Base-by-base conservation (phyloP, 2,329 filamentous ascomycete species). In the Nemania diffusa region DNA sequence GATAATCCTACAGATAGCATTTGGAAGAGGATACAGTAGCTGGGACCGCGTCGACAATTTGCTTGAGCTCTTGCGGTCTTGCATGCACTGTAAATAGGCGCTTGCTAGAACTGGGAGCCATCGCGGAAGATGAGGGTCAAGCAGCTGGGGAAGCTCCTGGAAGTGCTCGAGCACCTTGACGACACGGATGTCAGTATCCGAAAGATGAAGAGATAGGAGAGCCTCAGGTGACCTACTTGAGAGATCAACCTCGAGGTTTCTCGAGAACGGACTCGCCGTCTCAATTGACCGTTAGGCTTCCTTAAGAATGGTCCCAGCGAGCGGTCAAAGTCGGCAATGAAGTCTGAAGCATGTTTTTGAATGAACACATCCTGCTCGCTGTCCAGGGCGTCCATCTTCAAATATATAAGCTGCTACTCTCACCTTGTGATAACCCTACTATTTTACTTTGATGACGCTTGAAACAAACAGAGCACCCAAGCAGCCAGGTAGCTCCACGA, bases 91-190 rank as follows among this genome's bases (percentile, higher is more conserved):
- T 22, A 97, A 82, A 74, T 95, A 97, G 20, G 92, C 91, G 74
- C 90, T 86, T 27, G 93, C 89, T 40, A 98, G 84, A 46, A 87
- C 82, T 26, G 92, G 91, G 57, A 98, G 84, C 79, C 97, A 89
- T 70, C 82, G 85, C 57, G 91, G 89, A 48, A 99, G 85, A 78
- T 95, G 88, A 9, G 93, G 88, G 80, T 99, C 96, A 27, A 99
- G 87, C 44, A 98, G 86, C 78, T 99, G 96, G 20, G 96, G 96
- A 71, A 97, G 91, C 83, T 97, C 94, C 84, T 98, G 95, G 73
- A 98, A 99, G 1, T 92, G 90, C 73, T 97, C 94, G 57, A 99
- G 88, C 4, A 87, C 78, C 83, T 85, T 62, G 37, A 42, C 79
- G 82, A 51, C 64, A 26, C n/a, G 8, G 44, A 9, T 17, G 65